Conservation (phyloP, 768 basidiomycete genomes). For the Pisolithus orientalis region DNA sequence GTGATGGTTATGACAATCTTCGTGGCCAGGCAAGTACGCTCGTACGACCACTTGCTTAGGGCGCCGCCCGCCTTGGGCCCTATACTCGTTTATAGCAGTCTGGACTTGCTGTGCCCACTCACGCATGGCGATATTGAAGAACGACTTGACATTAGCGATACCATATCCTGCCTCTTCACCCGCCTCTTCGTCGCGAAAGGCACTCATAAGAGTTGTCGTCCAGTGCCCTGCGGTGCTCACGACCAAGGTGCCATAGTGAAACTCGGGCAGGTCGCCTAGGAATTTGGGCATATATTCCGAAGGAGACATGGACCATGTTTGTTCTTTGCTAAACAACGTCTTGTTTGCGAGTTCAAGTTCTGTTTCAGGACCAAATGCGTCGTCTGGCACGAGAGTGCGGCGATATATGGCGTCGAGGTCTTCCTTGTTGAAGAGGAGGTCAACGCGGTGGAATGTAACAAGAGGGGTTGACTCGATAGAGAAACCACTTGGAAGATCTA, state of each 20-base stretch:
- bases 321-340: constrained; percentile 53
- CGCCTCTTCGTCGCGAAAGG: constrained; percentile 28
- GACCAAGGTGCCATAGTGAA: constrained; percentile 55
- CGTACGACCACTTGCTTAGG: constrained; percentile 47
- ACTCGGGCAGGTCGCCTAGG: constrained; percentile 36
- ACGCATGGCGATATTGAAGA: constrained; percentile 54
- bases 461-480: constrained; percentile 53
- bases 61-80: constrained; percentile 17
- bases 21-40: constrained; percentile 61
- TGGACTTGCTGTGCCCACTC: constrained; percentile 52
- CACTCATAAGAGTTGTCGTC: constrained; percentile 52
- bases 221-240: constrained; percentile 66
- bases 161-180: constrained; percentile 37
- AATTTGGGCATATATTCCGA: constrained; percentile 49
- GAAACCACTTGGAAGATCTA: constrained; percentile 46
- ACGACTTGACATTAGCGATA: constrained; percentile 46
- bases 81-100: constrained; percentile 32
- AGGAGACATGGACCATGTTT: constrained; percentile 47
- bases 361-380: neutral
- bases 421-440: constrained; percentile 45
- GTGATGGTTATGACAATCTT: constrained; percentile 48
- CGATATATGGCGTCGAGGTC: constrained; percentile 44
- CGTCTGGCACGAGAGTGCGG: constrained; percentile 13
- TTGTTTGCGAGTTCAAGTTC: constrained; percentile 13
- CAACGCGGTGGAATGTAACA: constrained; percentile 59